Evolutionary conservation across 768 basidiomycete species (phyloP).

Genomic region (Boletales sp.): DNA sequence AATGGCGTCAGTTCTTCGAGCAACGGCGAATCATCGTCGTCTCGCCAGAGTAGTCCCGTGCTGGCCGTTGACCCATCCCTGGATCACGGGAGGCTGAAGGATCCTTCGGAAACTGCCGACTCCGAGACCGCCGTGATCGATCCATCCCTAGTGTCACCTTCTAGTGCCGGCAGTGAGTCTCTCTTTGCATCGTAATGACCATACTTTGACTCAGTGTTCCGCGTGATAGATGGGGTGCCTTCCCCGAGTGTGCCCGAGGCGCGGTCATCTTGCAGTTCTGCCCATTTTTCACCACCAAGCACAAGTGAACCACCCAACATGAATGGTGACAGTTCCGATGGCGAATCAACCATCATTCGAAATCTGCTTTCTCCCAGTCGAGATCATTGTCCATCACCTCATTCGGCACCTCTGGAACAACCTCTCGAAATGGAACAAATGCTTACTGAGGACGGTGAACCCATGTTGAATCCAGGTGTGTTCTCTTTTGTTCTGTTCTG

Average conservation of each 20-base stretch:
- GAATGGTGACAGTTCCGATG: constrained; percentile 8
- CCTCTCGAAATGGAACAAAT: constrained; percentile 51
- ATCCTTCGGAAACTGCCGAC: constrained; percentile 7
- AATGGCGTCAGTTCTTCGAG: constrained; percentile 22
- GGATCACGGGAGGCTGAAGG: constrained; percentile 13
- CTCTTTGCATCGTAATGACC: constrained; percentile 21
- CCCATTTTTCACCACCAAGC: constrained; percentile 4
- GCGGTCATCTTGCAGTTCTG: constrained; percentile 4
- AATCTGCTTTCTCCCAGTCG: constrained; percentile 19
- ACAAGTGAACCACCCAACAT: constrained; percentile 7
- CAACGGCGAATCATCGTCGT: constrained; percentile 26
- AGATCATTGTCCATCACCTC: constrained; percentile 24
- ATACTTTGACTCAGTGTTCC: constrained; percentile 34
- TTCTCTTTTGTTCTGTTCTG: constrained; percentile 3
- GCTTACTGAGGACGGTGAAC: constrained; percentile 60
- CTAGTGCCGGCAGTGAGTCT: constrained; percentile 17
- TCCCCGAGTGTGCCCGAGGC: constrained; percentile 9
- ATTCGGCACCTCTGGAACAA: constrained; percentile 25
- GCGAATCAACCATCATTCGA: constrained; percentile 14
- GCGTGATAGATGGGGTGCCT: constrained; percentile 31
- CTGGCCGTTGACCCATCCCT: constrained; percentile 26
- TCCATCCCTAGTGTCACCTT: constrained; percentile 34
- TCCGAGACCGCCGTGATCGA: constrained; percentile 32
- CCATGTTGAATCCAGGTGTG: constrained; percentile 67
- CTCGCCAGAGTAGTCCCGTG: constrained; percentile 24